Conservation (phyloP, 495 filamentous ascomycete genomes). For the Neurospora terricola region DNA sequence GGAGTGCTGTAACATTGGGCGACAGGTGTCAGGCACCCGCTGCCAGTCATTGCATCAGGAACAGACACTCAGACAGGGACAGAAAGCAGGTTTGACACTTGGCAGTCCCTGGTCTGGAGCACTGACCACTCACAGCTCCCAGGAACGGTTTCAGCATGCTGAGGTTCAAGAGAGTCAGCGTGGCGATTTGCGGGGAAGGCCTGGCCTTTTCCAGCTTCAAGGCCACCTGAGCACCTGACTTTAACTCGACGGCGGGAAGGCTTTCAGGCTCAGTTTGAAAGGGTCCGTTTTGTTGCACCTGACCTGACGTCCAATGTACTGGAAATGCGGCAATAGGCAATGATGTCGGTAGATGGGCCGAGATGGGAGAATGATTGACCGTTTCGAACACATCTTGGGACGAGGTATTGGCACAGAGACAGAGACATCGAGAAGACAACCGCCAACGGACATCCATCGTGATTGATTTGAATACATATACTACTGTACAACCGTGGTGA, state of each 20-base stretch:
- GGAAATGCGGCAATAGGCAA: background rate
- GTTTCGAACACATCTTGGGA: background rate
- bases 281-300: conserved; percentile 6
- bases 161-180: conserved; percentile 1
- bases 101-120: background rate
- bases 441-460: background rate
- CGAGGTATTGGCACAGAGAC: background rate
- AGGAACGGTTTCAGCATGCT: background rate
- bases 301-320: conserved; percentile 6
- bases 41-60: background rate
- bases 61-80: background rate
- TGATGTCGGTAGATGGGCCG: conserved; percentile 12
- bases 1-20: background rate
- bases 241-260: conserved; percentile 18
- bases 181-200: conserved; percentile 25
- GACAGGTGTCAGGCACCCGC: background rate
- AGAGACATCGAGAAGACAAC: background rate
- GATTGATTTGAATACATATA: background rate
- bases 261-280: conserved; percentile 7
- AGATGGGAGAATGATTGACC: conserved; percentile 6
- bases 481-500: background rate
- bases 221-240: conserved; percentile 18
- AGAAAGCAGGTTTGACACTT: conserved; percentile 1
- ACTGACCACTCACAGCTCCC: background rate
- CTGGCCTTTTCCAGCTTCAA: conserved; percentile 8